Conservation (phyloP, 176 grass and related monocot genomes). For the Thinopyrum elongatum region DNA sequence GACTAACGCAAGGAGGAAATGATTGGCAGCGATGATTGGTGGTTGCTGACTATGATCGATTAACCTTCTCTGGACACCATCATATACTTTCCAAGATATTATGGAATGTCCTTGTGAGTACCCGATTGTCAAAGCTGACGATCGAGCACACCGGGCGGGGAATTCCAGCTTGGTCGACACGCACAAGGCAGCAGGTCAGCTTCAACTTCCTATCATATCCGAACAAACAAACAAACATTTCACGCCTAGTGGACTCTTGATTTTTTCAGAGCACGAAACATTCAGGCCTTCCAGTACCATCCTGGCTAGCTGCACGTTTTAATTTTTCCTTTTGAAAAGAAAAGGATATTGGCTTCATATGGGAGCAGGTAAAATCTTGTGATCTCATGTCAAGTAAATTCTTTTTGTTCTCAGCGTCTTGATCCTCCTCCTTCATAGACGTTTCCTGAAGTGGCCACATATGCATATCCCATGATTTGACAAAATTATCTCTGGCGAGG, state of each 20-base stretch:
- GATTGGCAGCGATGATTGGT: constrained; percentile 25
- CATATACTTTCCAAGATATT: constrained; percentile 23
- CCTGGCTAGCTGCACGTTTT: not conserved
- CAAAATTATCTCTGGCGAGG: constrained; percentile 28
- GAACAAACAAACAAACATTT: not conserved
- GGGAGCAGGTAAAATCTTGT: constrained; percentile 38
- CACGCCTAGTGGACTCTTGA: not conserved
- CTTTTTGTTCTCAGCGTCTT: not conserved
- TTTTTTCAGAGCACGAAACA: not conserved
- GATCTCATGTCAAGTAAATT: not conserved
- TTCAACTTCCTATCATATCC: constrained; percentile 22
- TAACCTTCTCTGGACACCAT: constrained; percentile 21
- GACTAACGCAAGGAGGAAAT: not conserved
- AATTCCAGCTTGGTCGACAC: constrained; percentile 15
- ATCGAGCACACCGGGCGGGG: not conserved
- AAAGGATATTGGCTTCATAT: not conserved
- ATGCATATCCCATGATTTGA: constrained; percentile 26
- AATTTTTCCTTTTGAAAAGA: not conserved
- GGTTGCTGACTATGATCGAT: constrained; percentile 14
- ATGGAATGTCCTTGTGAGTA: constrained; percentile 21
- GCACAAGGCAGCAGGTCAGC: constrained; percentile 1
- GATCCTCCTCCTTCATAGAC: constrained; percentile 8
- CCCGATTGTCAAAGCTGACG: not conserved
- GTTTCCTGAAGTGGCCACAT: constrained; percentile 9
- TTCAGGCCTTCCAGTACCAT: not conserved